Percentiles rank a stretch among this genome's conserved stretches.
Conservation (phyloP, 2,329 filamentous ascomycete species). For the Cladosporium sp. region DNA sequence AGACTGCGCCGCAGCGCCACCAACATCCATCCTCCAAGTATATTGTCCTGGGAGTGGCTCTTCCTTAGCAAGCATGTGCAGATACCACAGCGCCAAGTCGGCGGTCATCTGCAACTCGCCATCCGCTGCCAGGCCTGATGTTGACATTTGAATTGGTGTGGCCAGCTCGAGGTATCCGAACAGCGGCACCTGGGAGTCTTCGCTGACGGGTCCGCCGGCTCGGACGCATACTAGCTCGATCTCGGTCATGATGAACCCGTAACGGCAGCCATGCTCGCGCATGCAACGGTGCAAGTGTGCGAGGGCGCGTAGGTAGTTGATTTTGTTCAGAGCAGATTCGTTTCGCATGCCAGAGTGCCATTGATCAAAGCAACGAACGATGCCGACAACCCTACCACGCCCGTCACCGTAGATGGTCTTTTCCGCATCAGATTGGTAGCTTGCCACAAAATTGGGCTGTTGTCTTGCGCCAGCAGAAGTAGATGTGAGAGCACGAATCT, state of each 20-base stretch:
- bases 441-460: slow-evolving; percentile 63
- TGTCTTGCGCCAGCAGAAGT: slow-evolving; percentile 38
- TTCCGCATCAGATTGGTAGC: slow-evolving; percentile 50
- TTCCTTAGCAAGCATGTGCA: slow-evolving; percentile 66
- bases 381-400: slow-evolving; percentile 64
- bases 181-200: slow-evolving; percentile 55
- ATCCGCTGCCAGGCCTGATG: slow-evolving; percentile 30
- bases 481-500: slow-evolving; percentile 38
- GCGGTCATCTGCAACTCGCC: slow-evolving; percentile 57
- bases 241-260: slow-evolving; percentile 94
- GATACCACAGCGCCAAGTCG: slow-evolving; percentile 69
- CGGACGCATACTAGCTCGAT: slow-evolving; percentile 91
- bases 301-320: slow-evolving; percentile 83
- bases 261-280: slow-evolving; percentile 88
- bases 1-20: slow-evolving; percentile 67
- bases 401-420: slow-evolving; percentile 44
- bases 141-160: slow-evolving; percentile 51
- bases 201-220: slow-evolving; percentile 53
- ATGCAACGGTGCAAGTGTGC: slow-evolving; percentile 83
- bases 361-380: slow-evolving; percentile 87
- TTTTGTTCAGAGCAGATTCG: slow-evolving; percentile 76
- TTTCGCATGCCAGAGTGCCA: slow-evolving; percentile 95
- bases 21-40: slow-evolving; percentile 66
- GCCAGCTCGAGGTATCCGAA: slow-evolving; percentile 85
- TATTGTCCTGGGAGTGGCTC: slow-evolving; percentile 54